Base-by-base conservation (phyloP, 371 early-diverging fungal genomes). In the Circinella minor region DNA sequence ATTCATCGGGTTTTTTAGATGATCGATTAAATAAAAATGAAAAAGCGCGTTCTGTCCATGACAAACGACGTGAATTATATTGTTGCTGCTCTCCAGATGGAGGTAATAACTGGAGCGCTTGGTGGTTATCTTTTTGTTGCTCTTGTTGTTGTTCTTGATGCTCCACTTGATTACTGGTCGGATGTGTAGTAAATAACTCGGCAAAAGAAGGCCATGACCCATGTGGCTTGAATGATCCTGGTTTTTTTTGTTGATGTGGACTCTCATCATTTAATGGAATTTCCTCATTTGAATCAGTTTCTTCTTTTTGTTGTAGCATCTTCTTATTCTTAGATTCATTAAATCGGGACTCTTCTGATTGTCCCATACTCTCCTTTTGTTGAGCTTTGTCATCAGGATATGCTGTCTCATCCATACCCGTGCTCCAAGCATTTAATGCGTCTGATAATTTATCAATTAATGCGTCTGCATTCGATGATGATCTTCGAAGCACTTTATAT, bases 381-480 rank as follows among this genome's bases (percentile, higher is more conserved):
- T 14, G 1, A 37, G 36, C 6, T 61, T 36, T 38, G 4, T 13
- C 38, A 36, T 37, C 37, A 18, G n/a, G 14, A 51, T n/a, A 27
- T 51, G 43, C 9, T 43, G 1, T 43, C 9, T 15, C 2, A 47
- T 71, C 62, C 9, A 61, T 61, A 13, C 71, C 66, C 1, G 71
- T 59, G 27, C 66, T 71, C 61, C 63, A 61, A 1, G 61, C 55
- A 34, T 66, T 71, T 14, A 71, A 61, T 38, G 66, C 54, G 49
- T 71, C 71, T 10, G 66, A 60, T 8, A 71, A 27, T 46, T 61
- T 71, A 43, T 71, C 71, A 13, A 71, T 65, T 6, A 71, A 46
- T 27, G 43, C 18, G 20, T 71, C 71, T 5, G 71, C 34, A 36
- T 39, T 66, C 34, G 60, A 11, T 7, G 71, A 71, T 15, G 71